Evolutionary conservation across 768 basidiomycete genomes (phyloP), one percentile per base, ranked within the genome.

Genomic region (Amanita subjunquillea): DNA sequence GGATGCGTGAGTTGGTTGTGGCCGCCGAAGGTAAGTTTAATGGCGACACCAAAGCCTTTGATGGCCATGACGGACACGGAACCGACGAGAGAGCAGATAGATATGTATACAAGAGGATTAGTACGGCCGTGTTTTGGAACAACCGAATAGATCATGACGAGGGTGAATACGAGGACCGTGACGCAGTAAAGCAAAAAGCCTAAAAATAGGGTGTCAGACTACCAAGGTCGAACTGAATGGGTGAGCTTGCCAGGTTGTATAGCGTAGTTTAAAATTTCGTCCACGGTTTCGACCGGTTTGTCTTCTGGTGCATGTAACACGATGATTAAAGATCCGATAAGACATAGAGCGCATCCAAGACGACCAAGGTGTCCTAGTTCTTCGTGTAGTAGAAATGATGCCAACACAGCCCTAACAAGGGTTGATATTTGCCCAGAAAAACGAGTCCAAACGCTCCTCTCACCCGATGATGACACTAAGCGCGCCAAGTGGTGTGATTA

Each of bases 61-160:
- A 97, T 88, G 39, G 92, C 87, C 96, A 99, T 98, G 69, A 98
- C 83, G n/a, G 91, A 92, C 41, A 99, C 82, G 29, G 91, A 93
- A 9, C 96, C 96, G 41, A 92, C 92, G 53, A 97, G 67, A 9
- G 94, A 97, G 68, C 96, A 98, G 62, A 99, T 95, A 25, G 93
- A 93, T 57, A 98, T 79, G 70, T 96, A 98, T 29, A 96, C 87
- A 55, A 92, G 59, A 2, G 96, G 96, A 57, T 87, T 93, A 52
- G 82, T 78, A 42, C 85, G 86, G 30, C 96, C 96, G 60, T 96
- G 80, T 56, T 73, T 82, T 6, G 96, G 96, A 1, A 80, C 87
- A 55, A 96, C 76, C 23, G 69, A 69, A 73, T 88, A 92, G 54
- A 97, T 91, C 86, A 96, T 89, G 65, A 89, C 74, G 34, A 92